A percentile compares a stretch with the other conserved stretches of the same genome.
Evolutionary conservation across 2,329 filamentous ascomycete species (phyloP).

Genomic region (Bipolaris gigantea): DNA sequence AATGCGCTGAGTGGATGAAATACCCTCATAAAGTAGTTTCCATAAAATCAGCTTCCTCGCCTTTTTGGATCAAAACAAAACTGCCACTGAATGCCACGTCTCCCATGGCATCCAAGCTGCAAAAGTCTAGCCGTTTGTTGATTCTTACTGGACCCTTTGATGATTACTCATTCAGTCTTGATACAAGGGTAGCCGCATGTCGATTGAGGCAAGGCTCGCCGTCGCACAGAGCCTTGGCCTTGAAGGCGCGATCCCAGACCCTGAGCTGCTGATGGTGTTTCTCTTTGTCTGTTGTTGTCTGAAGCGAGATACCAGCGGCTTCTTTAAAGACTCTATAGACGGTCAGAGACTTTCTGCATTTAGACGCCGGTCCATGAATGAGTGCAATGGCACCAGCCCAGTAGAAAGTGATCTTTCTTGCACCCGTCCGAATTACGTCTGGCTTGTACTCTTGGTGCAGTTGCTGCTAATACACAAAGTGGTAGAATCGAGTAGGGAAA

Average conservation of each 20-base stretch:
- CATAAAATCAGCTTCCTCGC: conserved; percentile 33
- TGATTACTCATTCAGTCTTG: conserved; percentile 25
- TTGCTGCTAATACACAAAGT: conserved; percentile 28
- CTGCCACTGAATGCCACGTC: conserved; percentile 49
- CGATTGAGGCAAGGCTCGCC: conserved; percentile 42
- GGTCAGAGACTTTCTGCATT: conserved; percentile 31
- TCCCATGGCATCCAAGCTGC: conserved; percentile 55
- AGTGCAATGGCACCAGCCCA: conserved; percentile 32
- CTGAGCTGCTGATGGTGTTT: conserved; percentile 37
- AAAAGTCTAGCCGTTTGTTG: conserved; percentile 44
- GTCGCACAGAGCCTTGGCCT: conserved; percentile 37
- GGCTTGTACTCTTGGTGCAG: conserved; percentile 33
- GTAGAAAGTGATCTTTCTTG: conserved; percentile 38
- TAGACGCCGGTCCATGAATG: conserved; percentile 34
- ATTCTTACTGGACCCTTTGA: conserved; percentile 26
- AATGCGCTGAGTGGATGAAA: conserved; percentile 26
- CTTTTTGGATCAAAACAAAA: conserved; percentile 44
- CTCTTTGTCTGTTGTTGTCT: conserved; percentile 33
- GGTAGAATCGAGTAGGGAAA: conserved; percentile 23
- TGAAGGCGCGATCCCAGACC: conserved; percentile 41
- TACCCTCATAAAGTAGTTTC: conserved; percentile 30
- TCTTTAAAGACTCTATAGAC: conserved; percentile 30
- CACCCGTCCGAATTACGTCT: conserved; percentile 41
- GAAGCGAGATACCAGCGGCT: conserved; percentile 27
- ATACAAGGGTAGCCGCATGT: conserved; percentile 32